Percentiles rank a stretch among this genome's conserved stretches.
These are phyloP conservation scores for Leishmania mexicana DNA, from an alignment of 208 protist genomes.

Conservation along the genomic window DNA sequence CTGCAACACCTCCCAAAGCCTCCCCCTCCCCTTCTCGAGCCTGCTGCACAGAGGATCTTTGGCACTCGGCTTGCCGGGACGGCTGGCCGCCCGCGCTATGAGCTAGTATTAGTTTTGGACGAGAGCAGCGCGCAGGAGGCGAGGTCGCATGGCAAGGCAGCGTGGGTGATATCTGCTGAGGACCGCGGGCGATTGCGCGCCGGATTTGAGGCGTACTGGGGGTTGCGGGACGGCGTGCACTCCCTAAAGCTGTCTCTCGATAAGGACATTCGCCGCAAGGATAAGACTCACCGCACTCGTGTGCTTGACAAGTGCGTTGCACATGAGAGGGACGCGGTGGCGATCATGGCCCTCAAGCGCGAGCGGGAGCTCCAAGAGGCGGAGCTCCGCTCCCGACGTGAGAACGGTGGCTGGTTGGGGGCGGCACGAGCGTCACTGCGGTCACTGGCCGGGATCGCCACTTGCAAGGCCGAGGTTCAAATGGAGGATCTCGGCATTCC, in stretches of 20 bases:
- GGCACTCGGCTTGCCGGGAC: neutral
- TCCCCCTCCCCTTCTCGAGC: slow-evolving; percentile 3
- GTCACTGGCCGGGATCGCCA: slow-evolving; percentile 39
- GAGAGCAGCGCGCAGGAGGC: slow-evolving; percentile 11
- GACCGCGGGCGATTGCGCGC: slow-evolving; percentile 38
- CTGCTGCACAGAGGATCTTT: neutral
- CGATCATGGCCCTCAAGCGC: slow-evolving; percentile 36
- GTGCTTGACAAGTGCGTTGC: slow-evolving; percentile 30
- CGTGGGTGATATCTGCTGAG: slow-evolving; percentile 38
- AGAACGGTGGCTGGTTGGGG: slow-evolving; percentile 25
- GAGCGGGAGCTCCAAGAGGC: slow-evolving; percentile 24
- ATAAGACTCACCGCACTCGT: slow-evolving; percentile 61
- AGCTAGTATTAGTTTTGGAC: slow-evolving; percentile 21
- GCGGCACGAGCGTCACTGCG: slow-evolving; percentile 34
- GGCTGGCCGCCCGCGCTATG: neutral
- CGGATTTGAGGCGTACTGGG: slow-evolving; percentile 68
- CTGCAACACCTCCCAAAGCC: slow-evolving; percentile 50
- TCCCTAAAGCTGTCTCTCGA: slow-evolving; percentile 46
- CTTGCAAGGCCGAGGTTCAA: slow-evolving; percentile 67
- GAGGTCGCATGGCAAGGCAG: slow-evolving; percentile 9
- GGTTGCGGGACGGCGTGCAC: slow-evolving; percentile 44
- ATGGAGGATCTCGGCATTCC: slow-evolving; percentile 33
- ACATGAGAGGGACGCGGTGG: slow-evolving; percentile 29
- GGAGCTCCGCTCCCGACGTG: slow-evolving; percentile 18
- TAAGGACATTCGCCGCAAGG: slow-evolving; percentile 68